Evolutionary conservation across 106 monocot genomes (phyloP).

Genomic region (Dendrobium officinale): DNA sequence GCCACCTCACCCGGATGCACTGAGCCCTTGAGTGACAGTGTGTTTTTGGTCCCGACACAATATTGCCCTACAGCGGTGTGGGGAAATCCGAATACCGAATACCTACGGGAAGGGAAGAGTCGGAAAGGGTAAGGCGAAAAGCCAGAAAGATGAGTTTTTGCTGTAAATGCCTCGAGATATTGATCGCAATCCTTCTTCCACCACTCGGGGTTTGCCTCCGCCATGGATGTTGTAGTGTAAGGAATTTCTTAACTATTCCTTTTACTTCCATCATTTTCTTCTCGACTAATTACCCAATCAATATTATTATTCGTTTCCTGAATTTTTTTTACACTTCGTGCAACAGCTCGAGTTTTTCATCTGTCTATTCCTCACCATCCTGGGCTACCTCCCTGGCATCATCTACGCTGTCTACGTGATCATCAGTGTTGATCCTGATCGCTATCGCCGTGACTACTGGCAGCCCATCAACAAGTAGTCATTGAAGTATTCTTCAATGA

Average conservation of each 20-base stretch:
- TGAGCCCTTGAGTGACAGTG: no score
- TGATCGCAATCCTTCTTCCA: conserved; percentile 48
- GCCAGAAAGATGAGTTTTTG: conserved; percentile 19
- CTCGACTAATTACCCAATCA: background rate
- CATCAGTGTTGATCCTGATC: conserved; percentile 26
- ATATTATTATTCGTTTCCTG: background rate
- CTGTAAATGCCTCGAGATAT: conserved; percentile 41
- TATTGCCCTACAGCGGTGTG: no score
- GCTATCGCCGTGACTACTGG: conserved; percentile 20
- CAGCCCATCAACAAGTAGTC: background rate
- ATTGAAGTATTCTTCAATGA: background rate
- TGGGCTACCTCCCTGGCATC: conserved; percentile 42
- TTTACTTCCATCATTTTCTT: background rate
- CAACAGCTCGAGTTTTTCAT: conserved; percentile 42
- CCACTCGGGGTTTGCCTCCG: conserved; percentile 56
- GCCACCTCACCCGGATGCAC: no score
- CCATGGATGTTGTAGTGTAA: conserved; percentile 59
- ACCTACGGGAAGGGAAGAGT: background rate
- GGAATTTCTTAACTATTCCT: background rate
- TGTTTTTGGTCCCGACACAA: no score
- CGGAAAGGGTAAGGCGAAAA: background rate
- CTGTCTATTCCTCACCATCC: conserved; percentile 34
- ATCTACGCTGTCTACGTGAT: conserved; percentile 45
- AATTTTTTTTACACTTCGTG: background rate
- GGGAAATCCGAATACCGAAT: no score